phyloP scores from a whole-genome alignment of 345 rosid genomes.

The Erysimum cheiranthoides region DNA sequence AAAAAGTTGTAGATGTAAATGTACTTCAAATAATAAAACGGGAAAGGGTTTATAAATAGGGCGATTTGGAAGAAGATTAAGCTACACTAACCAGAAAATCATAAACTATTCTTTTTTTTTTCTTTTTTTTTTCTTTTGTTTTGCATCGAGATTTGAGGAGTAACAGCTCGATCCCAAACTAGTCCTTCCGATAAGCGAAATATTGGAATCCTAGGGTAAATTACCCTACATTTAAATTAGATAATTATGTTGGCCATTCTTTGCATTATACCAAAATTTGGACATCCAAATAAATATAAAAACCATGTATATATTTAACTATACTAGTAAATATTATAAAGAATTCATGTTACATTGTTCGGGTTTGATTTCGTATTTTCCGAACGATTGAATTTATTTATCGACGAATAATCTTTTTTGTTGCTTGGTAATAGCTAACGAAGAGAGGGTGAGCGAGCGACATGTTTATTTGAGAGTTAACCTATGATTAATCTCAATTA shows the following conservation, averaged over 20 bases:
- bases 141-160: conserved; percentile 38
- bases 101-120: neutral
- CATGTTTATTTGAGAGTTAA: too few relatives aligned
- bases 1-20: neutral
- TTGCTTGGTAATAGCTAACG: too few relatives aligned
- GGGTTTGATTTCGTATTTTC: too few relatives aligned
- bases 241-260: neutral
- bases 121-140: neutral
- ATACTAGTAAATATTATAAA: neutral
- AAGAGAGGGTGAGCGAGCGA: too few relatives aligned
- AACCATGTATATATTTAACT: neutral
- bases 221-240: neutral
- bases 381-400: too few relatives aligned
- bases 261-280: neutral
- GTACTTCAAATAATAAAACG: conserved; percentile 1
- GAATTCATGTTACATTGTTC: too few relatives aligned
- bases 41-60: conserved; percentile 15
- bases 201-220: neutral
- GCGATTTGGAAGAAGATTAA: conserved; percentile 9
- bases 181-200: neutral
- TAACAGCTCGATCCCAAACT: conserved; percentile 25
- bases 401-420: too few relatives aligned
- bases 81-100: neutral
- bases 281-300: neutral
- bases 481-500: too few relatives aligned